phyloP scores from a whole-genome alignment of 1,284 basidiomycete species.

The Pseudozyma tsukubaensis region DNA sequence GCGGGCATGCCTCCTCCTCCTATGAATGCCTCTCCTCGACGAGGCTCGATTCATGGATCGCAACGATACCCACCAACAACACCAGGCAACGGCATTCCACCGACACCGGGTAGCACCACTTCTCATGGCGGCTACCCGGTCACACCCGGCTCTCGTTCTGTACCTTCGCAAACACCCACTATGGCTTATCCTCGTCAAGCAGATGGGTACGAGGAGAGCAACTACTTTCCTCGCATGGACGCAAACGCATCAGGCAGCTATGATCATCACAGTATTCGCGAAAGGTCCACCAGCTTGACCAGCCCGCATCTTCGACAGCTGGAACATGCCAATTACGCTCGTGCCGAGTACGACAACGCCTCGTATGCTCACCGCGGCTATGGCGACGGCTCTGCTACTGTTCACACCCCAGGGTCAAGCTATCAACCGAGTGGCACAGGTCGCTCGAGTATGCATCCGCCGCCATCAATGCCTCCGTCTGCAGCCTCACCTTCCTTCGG shows the following conservation, averaged over 20 bases:
- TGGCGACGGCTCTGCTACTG: neutral
- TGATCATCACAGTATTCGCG: slow-evolving; percentile 5
- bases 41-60: slow-evolving; percentile 9
- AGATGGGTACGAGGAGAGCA: slow-evolving; percentile 29
- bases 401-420: slow-evolving; percentile 22
- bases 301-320: slow-evolving; percentile 27
- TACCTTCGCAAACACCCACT: slow-evolving; percentile 29
- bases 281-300: slow-evolving; percentile 21
- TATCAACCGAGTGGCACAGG: slow-evolving; percentile 4
- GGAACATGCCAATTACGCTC: slow-evolving; percentile 5
- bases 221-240: slow-evolving; percentile 38
- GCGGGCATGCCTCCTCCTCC: slow-evolving; percentile 40
- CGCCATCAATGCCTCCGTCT: slow-evolving; percentile 21
- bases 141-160: slow-evolving; percentile 37
- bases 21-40: slow-evolving; percentile 26
- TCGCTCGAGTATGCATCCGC: slow-evolving; percentile 13
- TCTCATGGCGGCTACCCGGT: slow-evolving; percentile 28
- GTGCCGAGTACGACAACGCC: slow-evolving; percentile 3
- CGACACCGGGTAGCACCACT: slow-evolving; percentile 26
- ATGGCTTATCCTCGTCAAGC: slow-evolving; percentile 7
- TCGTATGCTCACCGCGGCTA: slow-evolving; percentile 4
- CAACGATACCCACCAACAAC: slow-evolving; percentile 19
- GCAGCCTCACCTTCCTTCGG: slow-evolving; percentile 20
- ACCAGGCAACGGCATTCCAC: slow-evolving; percentile 26
- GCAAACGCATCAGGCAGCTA: slow-evolving; percentile 3